Evolutionary conservation across 1,284 basidiomycete species (phyloP).

Genomic region (Apiotrichum gracile): DNA sequence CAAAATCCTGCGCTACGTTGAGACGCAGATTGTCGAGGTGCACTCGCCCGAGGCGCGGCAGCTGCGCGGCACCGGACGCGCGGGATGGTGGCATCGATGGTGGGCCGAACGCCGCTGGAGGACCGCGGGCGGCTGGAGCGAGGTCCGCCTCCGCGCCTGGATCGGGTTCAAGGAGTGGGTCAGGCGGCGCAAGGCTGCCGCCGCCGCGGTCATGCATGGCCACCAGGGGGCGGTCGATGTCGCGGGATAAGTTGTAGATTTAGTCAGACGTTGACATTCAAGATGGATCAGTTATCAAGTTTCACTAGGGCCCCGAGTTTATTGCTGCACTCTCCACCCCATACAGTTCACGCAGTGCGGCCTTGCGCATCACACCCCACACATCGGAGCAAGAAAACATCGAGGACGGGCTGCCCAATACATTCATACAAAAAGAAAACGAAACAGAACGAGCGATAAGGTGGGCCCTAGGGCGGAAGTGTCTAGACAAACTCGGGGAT

Average conservation of each 20-base stretch:
- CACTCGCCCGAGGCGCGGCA: conserved; percentile 25
- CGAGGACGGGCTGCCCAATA: too few species aligned
- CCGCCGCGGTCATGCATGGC: neutral
- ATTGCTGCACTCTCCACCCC: too few species aligned
- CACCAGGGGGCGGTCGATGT: neutral
- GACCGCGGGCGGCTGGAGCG: conserved; percentile 10
- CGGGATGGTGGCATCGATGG: conserved; percentile 10
- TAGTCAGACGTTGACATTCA: neutral
- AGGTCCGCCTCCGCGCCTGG: conserved; percentile 5
- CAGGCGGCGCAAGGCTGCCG: neutral
- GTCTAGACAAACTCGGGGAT: neutral
- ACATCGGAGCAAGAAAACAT: too few species aligned
- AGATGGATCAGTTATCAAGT: neutral
- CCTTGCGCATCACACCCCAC: too few species aligned
- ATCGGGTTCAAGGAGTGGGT: neutral
- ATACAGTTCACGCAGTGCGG: too few species aligned
- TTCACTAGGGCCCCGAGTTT: too few species aligned
- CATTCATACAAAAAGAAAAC: too few species aligned
- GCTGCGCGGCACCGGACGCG: neutral
- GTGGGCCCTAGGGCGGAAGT: neutral
- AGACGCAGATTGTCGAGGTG: conserved; percentile 41
- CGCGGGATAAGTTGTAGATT: neutral
- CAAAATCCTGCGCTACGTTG: conserved; percentile 29
- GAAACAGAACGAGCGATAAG: neutral
- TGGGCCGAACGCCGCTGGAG: conserved; percentile 12